Evolutionary conservation across 2,329 filamentous ascomycete genomes (phyloP).

Genomic region (Daldinia eschscholtzii): DNA sequence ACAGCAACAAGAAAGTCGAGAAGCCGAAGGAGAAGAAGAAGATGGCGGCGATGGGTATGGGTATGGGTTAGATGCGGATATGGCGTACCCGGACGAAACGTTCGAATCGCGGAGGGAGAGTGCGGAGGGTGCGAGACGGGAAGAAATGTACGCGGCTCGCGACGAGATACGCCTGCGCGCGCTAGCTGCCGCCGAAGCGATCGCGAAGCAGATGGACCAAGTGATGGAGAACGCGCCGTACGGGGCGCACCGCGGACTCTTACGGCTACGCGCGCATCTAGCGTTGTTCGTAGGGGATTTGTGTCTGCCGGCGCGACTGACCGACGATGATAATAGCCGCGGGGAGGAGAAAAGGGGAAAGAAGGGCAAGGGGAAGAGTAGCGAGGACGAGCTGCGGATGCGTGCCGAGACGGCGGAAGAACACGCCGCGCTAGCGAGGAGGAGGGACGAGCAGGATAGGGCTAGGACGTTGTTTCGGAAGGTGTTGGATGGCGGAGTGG

Average conservation of each 20-base stretch:
- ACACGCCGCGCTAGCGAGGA: conserved; percentile 44
- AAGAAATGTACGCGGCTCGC: conserved; percentile 49
- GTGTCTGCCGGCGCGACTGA: conserved; percentile 57
- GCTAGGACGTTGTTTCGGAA: conserved; percentile 57
- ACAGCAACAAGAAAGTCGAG: conserved; percentile 13
- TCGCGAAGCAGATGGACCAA: conserved; percentile 78
- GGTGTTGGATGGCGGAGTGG: conserved; percentile 52
- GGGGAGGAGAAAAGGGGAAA: background rate
- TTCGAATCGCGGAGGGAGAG: conserved; percentile 14
- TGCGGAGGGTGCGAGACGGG: conserved; percentile 39
- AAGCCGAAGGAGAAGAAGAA: conserved; percentile 37
- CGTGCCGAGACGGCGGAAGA: conserved; percentile 48
- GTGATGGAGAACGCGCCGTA: conserved; percentile 78
- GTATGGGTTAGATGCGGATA: background rate
- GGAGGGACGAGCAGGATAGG: conserved; percentile 54
- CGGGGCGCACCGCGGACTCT: conserved; percentile 73
- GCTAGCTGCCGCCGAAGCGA: conserved; percentile 68
- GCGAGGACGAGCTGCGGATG: conserved; percentile 43
- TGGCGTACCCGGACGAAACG: conserved; percentile 34
- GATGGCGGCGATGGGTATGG: background rate
- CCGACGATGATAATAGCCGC: background rate
- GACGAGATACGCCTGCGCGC: conserved; percentile 64
- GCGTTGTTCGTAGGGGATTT: conserved; percentile 82
- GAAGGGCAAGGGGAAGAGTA: conserved; percentile 34
- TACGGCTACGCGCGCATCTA: conserved; percentile 79